Evolutionary conservation across 2,329 filamentous ascomycete species (phyloP).

Genomic region (Albifimbria verrucaria): DNA sequence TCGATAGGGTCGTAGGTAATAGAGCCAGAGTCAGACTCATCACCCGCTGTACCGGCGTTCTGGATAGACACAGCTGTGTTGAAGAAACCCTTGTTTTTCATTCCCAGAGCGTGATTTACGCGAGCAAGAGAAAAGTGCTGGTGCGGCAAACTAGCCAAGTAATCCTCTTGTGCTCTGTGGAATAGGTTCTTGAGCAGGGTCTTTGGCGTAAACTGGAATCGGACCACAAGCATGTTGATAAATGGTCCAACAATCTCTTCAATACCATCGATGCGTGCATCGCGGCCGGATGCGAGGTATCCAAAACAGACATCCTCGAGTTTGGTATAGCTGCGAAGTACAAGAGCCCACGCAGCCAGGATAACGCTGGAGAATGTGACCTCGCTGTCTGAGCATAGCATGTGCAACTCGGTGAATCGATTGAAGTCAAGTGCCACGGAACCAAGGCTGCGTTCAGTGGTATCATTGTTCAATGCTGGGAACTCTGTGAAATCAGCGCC

Average conservation of each 20-base stretch:
- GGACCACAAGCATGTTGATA: slow-evolving; percentile 51
- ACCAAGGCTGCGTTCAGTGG: neutral
- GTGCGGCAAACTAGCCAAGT: slow-evolving; percentile 42
- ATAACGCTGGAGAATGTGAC: slow-evolving; percentile 49
- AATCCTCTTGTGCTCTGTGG: slow-evolving; percentile 37
- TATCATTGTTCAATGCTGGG: neutral
- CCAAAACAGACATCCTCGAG: slow-evolving; percentile 49
- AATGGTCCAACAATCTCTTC: slow-evolving; percentile 15
- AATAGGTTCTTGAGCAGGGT: slow-evolving; percentile 31
- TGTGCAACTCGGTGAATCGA: neutral
- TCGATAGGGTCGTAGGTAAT: slow-evolving; percentile 14
- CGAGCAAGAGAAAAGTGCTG: slow-evolving; percentile 48
- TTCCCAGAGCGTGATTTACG: slow-evolving; percentile 31
- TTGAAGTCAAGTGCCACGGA: neutral
- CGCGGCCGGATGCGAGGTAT: slow-evolving; percentile 17
- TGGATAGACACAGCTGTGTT: slow-evolving; percentile 33
- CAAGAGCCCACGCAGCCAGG: slow-evolving; percentile 49
- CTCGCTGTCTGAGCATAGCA: slow-evolving; percentile 15
- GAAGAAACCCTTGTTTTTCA: slow-evolving; percentile 22
- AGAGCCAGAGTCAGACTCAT: neutral
- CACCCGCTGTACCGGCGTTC: slow-evolving; percentile 10
- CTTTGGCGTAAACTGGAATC: slow-evolving; percentile 30
- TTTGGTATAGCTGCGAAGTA: slow-evolving; percentile 44
- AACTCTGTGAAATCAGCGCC: neutral
- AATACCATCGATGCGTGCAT: slow-evolving; percentile 13